These are phyloP conservation scores for Colletotrichum simmondsii DNA, from an alignment of 2,329 filamentous ascomycete genomes.

Conservation along the genomic window DNA sequence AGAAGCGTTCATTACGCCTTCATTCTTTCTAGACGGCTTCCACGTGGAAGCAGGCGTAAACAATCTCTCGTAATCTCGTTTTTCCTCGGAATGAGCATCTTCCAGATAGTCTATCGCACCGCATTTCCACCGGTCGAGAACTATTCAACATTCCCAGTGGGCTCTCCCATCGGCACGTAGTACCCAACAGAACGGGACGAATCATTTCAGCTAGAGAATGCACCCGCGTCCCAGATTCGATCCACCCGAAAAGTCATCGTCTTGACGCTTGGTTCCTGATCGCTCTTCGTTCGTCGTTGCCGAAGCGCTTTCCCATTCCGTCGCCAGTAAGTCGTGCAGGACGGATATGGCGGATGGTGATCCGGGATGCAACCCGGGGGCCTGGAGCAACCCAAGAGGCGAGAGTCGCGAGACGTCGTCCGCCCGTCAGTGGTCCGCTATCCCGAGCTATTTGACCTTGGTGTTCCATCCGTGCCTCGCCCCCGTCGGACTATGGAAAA, in stretches of 20 bases:
- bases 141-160: background rate
- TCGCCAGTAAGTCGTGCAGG: background rate
- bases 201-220: background rate
- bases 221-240: background rate
- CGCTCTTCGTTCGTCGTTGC: background rate
- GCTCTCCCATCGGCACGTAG: background rate
- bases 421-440: constrained; percentile 1
- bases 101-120: background rate
- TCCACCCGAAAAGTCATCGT: background rate
- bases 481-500: background rate
- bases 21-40: constrained; percentile 5
- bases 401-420: background rate
- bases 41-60: background rate
- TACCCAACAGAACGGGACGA: background rate
- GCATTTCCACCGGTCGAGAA: background rate
- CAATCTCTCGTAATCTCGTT: background rate
- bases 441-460: background rate
- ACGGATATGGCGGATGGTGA: background rate
- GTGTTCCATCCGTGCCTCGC: constrained; percentile 12
- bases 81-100: background rate
- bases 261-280: background rate
- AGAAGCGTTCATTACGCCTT: background rate
- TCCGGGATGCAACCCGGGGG: background rate
- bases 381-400: constrained; percentile 5
- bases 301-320: background rate